These are phyloP conservation scores for Claviceps fusiformis DNA, from an alignment of 2,329 filamentous ascomycete genomes.

Conservation along the genomic window DNA sequence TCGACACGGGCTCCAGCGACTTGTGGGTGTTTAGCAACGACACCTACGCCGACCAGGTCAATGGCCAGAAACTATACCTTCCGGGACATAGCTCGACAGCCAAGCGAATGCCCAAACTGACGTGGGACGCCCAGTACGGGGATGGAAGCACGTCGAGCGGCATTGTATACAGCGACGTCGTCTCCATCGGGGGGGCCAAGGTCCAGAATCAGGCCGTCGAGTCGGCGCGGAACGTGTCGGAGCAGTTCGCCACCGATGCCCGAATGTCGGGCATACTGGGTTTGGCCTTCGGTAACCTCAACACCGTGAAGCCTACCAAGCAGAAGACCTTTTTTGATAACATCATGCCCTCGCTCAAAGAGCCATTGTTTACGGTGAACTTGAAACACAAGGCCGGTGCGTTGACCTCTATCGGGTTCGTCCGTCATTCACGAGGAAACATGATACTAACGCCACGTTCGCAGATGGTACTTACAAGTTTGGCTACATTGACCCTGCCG, in stretches of 20 bases:
- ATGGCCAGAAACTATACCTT: slow-evolving; percentile 27
- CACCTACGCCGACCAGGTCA: slow-evolving; percentile 21
- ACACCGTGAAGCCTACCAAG: slow-evolving; percentile 24
- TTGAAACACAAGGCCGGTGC: slow-evolving; percentile 35
- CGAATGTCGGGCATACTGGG: slow-evolving; percentile 27
- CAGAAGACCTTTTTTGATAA: slow-evolving; percentile 32
- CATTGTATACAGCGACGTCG: slow-evolving; percentile 28
- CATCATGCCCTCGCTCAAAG: slow-evolving; percentile 9
- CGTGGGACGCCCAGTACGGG: slow-evolving; percentile 31
- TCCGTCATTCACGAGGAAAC: neutral
- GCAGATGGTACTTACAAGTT: slow-evolving; percentile 58
- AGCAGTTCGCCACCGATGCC: slow-evolving; percentile 28
- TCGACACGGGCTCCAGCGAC: slow-evolving; percentile 15
- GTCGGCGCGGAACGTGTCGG: slow-evolving; percentile 26
- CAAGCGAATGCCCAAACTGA: slow-evolving; percentile 20
- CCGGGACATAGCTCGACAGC: slow-evolving; percentile 25
- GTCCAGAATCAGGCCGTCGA: slow-evolving; percentile 29
- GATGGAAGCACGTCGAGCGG: slow-evolving; percentile 29
- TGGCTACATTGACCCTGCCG: slow-evolving; percentile 50
- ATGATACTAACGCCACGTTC: neutral
- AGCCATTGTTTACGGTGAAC: slow-evolving; percentile 51
- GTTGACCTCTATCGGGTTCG: neutral
- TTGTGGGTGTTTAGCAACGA: slow-evolving; percentile 28
- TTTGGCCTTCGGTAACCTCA: slow-evolving; percentile 28
- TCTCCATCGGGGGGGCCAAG: slow-evolving; percentile 28